Base-by-base conservation (phyloP, 225 moss, liverwort and hornwort species). In the Asterella californica region DNA sequence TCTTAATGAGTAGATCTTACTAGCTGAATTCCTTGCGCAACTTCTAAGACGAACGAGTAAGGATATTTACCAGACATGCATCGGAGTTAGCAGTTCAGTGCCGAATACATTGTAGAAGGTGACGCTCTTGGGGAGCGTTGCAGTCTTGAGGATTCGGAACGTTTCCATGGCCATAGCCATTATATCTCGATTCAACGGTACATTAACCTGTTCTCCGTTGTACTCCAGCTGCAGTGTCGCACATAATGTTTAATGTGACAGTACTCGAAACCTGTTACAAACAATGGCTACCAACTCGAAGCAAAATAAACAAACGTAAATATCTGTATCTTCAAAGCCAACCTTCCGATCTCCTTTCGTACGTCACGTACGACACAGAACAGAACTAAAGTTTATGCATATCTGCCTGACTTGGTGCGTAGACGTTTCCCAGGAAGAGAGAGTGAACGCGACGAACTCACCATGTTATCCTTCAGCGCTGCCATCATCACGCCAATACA, bases 71-170 rank as follows among this genome's bases (percentile, higher is more conserved):
- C 42, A 42, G 42, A 89, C 83, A 88, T 97, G 97, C 82, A 90
- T 86, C 17, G 97, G 97, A n/a, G 97, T 97, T 79, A 92, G 91
- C 49, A 82, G 84, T 50, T 88, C 81, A 65, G 91, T 97, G 83
- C 97, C 97, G 77, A 91, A 97, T 29, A 97, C 87, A 82, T 97
- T 97, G 55, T 94, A 97, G 80, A 97, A 97, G 87, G 86, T 90
- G n/a, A 97, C 88, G 64, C 89, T 88, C 81, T 90, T 82, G 21
- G 97, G 94, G 60, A 97, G 76, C 83, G 90, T 91, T 46, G 97
- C 97, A 38, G 88, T 88, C 48, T 89, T 84, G 88, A 94, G 50
- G 71, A 97, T 85, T 82, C 93, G 85, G 65, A 88, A 83, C 38
- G 93, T 97, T 79, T 94, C 94, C 82, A 80, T 81, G 17, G 94